Conservation (phyloP, 2,329 filamentous ascomycete species). For the Fusarium xylarioides region DNA sequence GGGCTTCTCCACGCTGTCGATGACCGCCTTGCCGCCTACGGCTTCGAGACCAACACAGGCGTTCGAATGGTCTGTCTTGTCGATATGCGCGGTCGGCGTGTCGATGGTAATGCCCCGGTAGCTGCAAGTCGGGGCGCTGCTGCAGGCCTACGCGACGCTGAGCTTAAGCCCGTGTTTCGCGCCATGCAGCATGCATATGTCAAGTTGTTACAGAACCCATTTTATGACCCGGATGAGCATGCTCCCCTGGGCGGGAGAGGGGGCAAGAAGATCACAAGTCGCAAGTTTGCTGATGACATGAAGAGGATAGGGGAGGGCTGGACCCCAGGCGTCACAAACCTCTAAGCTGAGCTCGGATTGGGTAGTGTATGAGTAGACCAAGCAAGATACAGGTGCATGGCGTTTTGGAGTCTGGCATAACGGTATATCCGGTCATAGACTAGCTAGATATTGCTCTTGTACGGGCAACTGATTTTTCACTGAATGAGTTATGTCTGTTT, state of each 20-base stretch:
- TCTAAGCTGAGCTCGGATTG: conserved; percentile 58
- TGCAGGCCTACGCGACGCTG: conserved; percentile 81
- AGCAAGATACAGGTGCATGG: conserved; percentile 38
- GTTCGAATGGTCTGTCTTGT: conserved; percentile 90
- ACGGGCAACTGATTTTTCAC: conserved; percentile 24
- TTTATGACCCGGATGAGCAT: conserved; percentile 90
- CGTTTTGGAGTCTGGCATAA: conserved; percentile 42
- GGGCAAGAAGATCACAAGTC: conserved; percentile 80
- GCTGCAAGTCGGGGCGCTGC: conserved; percentile 50
- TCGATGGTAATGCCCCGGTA: conserved; percentile 44
- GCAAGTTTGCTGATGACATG: conserved; percentile 82
- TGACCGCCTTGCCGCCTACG: conserved; percentile 91
- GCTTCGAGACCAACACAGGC: conserved; percentile 95
- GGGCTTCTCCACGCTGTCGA: conserved; percentile 93
- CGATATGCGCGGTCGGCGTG: conserved; percentile 81
- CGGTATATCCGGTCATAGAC: conserved; percentile 39
- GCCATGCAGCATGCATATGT: conserved; percentile 95
- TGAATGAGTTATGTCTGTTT: conserved; percentile 2
- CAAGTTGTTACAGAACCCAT: conserved; percentile 88
- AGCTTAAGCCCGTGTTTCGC: conserved; percentile 88
- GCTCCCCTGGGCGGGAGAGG: conserved; percentile 64
- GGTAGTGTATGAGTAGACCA: conserved; percentile 26
- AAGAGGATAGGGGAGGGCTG: conserved; percentile 86
- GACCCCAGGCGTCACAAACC: conserved; percentile 74
- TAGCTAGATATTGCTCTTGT: conserved; percentile 27